These are phyloP conservation scores for Capsella bursapastoris DNA, from an alignment of 345 rosid species.

Conservation along the genomic window DNA sequence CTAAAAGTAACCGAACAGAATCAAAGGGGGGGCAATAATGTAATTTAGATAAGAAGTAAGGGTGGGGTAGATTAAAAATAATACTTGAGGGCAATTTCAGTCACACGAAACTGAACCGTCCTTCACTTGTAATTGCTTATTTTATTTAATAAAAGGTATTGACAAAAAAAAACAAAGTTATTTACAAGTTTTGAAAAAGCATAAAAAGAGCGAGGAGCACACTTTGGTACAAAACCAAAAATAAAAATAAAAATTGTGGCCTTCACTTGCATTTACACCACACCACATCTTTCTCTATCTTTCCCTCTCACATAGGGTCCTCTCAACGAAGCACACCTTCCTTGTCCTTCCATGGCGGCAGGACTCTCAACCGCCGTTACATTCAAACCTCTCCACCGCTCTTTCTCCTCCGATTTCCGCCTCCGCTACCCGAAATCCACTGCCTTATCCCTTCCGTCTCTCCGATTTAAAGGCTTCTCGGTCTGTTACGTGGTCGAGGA, in stretches of 20 bases:
- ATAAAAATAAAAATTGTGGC: conserved; percentile 43
- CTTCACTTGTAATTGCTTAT: conserved; percentile 24
- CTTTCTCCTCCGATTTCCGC: conserved; percentile 38
- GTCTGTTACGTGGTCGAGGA: conserved; percentile 73
- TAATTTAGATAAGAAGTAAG: neutral
- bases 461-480: conserved; percentile 41
- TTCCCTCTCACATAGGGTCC: neutral
- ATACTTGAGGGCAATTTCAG: conserved; percentile 6
- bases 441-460: conserved; percentile 37
- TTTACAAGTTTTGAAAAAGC: neutral
- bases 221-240: neutral
- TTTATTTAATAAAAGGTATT: neutral
- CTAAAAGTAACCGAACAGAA: neutral
- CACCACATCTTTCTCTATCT: conserved; percentile 17
- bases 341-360: conserved; percentile 65
- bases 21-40: neutral
- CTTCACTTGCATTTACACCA: conserved; percentile 43
- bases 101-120: conserved; percentile 36
- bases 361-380: conserved; percentile 57
- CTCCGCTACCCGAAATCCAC: conserved; percentile 46
- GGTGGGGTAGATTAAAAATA: neutral
- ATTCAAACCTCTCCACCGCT: conserved; percentile 49
- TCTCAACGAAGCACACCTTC: neutral
- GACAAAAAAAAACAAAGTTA: neutral
- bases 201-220: conserved; percentile 1